Evolutionary conservation across 225 moss, liverwort and hornwort genomes (phyloP).

Genomic region (Marchantia paleacea): DNA sequence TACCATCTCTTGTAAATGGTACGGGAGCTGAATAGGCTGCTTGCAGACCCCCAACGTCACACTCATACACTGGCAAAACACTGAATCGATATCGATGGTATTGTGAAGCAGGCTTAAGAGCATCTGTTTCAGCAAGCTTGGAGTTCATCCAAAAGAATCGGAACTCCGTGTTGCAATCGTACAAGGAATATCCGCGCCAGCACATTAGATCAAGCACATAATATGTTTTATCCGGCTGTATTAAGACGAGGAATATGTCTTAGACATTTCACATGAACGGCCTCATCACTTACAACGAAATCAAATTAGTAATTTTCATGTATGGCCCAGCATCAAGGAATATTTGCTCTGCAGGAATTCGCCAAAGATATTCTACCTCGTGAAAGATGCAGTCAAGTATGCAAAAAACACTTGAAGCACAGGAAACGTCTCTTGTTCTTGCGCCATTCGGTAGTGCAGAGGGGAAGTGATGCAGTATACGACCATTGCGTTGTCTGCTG

Average conservation of each 20-base stretch:
- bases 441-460: constrained; percentile 98
- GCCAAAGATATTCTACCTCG: constrained; percentile 44
- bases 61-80: constrained; percentile 83
- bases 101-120: constrained; percentile 59
- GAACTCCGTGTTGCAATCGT: constrained; percentile 91
- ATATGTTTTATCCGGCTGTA: constrained; percentile 87
- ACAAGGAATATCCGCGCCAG: constrained; percentile 99
- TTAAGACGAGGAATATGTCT: not conserved
- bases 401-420: constrained; percentile 88
- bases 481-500: constrained; percentile 90
- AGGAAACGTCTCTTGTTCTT: constrained; percentile 80
- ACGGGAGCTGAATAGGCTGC: constrained; percentile 66
- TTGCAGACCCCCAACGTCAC: constrained; percentile 62
- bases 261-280: not conserved
- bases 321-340: not conserved
- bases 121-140: constrained; percentile 83
- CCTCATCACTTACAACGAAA: not conserved
- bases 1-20: constrained; percentile 74
- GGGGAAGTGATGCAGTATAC: constrained; percentile 82
- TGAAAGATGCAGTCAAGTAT: constrained; percentile 97
- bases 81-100: constrained; percentile 87
- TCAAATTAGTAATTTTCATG: not conserved
- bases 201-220: constrained; percentile 99
- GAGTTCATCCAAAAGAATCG: constrained; percentile 96
- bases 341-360: not conserved